Conservation (phyloP, 495 filamentous ascomycete genomes). For the Penicillium goetzii region DNA sequence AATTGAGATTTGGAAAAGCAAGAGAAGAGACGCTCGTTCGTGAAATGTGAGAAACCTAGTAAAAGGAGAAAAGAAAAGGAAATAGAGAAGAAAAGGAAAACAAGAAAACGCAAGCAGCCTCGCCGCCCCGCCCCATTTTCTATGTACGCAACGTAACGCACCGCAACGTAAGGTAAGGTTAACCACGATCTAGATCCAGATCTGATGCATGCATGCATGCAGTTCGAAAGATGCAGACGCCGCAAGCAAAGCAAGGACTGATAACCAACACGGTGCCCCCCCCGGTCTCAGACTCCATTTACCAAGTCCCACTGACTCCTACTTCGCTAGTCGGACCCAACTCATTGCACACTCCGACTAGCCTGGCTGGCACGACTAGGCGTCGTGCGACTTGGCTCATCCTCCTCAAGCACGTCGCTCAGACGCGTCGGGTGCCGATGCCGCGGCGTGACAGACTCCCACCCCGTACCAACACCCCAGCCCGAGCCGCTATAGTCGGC, state of each 20-base stretch:
- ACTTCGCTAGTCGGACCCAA: neutral
- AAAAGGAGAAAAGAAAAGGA: neutral
- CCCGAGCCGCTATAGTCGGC: slow-evolving; percentile 64
- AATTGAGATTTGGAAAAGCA: neutral
- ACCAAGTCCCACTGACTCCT: neutral
- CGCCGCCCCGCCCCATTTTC: slow-evolving; percentile 5
- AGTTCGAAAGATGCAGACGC: slow-evolving; percentile 8
- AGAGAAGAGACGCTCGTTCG: slow-evolving; percentile 10
- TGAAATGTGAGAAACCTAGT: neutral
- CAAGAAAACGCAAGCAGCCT: neutral
- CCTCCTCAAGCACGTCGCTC: slow-evolving; percentile 88
- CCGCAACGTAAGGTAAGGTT: neutral
- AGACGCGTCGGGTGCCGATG: slow-evolving; percentile 94
- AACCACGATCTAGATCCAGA: slow-evolving; percentile 4
- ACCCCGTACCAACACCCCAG: slow-evolving; percentile 66
- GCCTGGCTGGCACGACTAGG: slow-evolving; percentile 57
- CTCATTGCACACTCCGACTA: slow-evolving; percentile 43
- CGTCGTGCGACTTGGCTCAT: slow-evolving; percentile 62
- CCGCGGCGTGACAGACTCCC: slow-evolving; percentile 75
- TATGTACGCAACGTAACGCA: slow-evolving; percentile 8
- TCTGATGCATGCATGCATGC: neutral
- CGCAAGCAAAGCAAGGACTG: slow-evolving; percentile 8
- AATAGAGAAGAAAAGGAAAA: neutral
- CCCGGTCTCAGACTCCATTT: neutral
- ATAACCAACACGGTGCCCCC: neutral